Conservation (phyloP, 163 green algal genomes). For the Coccomyxa subellipsoidea region DNA sequence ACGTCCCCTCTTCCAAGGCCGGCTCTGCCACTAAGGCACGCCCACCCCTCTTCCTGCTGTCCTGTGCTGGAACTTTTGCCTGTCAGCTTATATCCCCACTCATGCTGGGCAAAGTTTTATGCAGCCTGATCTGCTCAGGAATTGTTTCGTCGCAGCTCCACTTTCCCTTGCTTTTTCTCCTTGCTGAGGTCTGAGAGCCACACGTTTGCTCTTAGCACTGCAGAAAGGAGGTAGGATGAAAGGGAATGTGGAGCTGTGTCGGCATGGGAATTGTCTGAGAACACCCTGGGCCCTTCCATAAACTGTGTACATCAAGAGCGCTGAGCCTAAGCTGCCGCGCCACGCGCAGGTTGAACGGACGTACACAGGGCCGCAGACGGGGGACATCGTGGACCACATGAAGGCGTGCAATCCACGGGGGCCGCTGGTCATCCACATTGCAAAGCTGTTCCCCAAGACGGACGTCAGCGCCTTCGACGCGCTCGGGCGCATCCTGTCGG, state of each 20-base stretch:
- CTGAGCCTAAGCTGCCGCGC: not conserved
- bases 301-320: not conserved
- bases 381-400: slow-evolving; percentile 67
- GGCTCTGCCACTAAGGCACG: slow-evolving; percentile 71
- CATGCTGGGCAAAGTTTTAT: too few relatives aligned
- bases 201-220: too few relatives aligned
- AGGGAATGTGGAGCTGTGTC: too few relatives aligned
- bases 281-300: not conserved
- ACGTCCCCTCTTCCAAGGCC: slow-evolving; percentile 74
- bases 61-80: not conserved
- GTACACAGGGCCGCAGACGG: slow-evolving; percentile 48
- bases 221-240: too few relatives aligned
- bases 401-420: slow-evolving; percentile 70
- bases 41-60: not conserved
- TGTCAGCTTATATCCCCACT: too few relatives aligned
- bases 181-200: too few relatives aligned
- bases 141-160: too few relatives aligned
- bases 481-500: slow-evolving; percentile 87
- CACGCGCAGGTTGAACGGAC: slow-evolving; percentile 20
- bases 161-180: too few relatives aligned
- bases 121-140: too few relatives aligned
- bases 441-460: slow-evolving; percentile 92
- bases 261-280: too few relatives aligned
- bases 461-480: slow-evolving; percentile 76
- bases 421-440: slow-evolving; percentile 81